Base-by-base conservation (phyloP, 2,329 filamentous ascomycete species). In the Aureobasidium sp. region DNA sequence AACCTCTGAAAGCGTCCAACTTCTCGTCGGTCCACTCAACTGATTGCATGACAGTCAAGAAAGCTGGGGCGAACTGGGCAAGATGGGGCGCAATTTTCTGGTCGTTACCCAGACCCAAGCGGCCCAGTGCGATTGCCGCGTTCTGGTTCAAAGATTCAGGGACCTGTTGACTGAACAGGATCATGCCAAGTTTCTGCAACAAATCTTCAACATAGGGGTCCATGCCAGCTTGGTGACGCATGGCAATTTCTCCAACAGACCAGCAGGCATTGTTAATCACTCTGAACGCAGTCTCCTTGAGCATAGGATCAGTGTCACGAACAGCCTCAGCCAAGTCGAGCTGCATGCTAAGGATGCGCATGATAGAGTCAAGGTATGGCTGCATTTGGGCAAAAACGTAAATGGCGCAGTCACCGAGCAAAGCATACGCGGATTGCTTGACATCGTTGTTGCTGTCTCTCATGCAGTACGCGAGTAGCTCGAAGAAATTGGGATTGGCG, bases 241-340 rank as follows among this genome's bases (percentile, higher is more conserved):
- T 86, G 17, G 91, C 86, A 65, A 97, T 94, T 78, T 99, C 94
- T 46, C 94, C 94, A 27, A 87, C 87, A 7, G 92, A 95, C 94
- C 94, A 99, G 77, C 93, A 97, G 26, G 94, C 93, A 72, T 99
- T 99, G 82, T 97, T 99, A 64, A 97, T 87, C 34, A 97, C 92
- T 64, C 91, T 91, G 73, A 96, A 97, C 15, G 87, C 87, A 20
- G 85, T 88, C 55, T 58, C 55, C 34, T 48, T 58, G 41, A 58
- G 55, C 42, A 58, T 58, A 3, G 41, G 42, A 66, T 96, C 90
- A 64, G 91, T 89, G 68, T 95, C 90, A 64, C 92, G 88, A 20
- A 85, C 76, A 56, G 91, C 83, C 61, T 81, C 82, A 64, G 91
- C 88, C 67, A 76, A 70, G 67, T 97, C 92, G 32, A 99, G 84